Base-by-base conservation (phyloP, 192 early-diverging fungal species). In the Geosiphon pyriformis region DNA sequence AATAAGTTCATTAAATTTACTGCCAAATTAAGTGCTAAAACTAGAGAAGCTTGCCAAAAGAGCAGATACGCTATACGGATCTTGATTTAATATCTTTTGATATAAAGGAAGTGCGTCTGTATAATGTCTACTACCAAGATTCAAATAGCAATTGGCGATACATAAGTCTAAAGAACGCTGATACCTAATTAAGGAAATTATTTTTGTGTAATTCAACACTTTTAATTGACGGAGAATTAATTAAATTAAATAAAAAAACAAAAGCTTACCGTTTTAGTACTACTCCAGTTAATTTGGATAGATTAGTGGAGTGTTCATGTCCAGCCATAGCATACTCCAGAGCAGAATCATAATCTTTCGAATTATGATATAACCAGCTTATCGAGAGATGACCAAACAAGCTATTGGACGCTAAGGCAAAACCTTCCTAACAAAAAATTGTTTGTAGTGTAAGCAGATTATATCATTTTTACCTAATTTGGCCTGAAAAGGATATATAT, bases 101-200 rank as follows among this genome's bases (percentile, higher is more conserved):
- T 85, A 91, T 1, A 85, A 65, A 1, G 62, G 59, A 29, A 81
- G 74, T 4, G 88, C 84, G 51, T 82, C 83, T 2, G 73, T 64
- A 11, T 80, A 70, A 10, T 87, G 76, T 60, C 83, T 86, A 1
- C 69, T 17, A 27, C 84, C 83, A 22, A 89, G 71, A 23, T 73
- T 75, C 26, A 82, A 65, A 61, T 85, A 86, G 31, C 86, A 85
- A 55, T 78, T 73, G 0, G 85, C 88, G 60, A 86, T 80, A 35
- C 78, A 77, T 26, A 84, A 34, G 49, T 90, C 85, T 46, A 88
- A 72, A 0, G 76, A 81, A 22, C 72, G 62, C 22, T 71, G 68
- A 53, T 81, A 77, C 18, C 78, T 82, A 68, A 25, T n/a, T 61
- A 73, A 64, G 23, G 25, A 61, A 27, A 10, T 31, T 2, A 2